Evolutionary conservation across 768 basidiomycete species (phyloP).

Genomic region (Suillus variegatus): DNA sequence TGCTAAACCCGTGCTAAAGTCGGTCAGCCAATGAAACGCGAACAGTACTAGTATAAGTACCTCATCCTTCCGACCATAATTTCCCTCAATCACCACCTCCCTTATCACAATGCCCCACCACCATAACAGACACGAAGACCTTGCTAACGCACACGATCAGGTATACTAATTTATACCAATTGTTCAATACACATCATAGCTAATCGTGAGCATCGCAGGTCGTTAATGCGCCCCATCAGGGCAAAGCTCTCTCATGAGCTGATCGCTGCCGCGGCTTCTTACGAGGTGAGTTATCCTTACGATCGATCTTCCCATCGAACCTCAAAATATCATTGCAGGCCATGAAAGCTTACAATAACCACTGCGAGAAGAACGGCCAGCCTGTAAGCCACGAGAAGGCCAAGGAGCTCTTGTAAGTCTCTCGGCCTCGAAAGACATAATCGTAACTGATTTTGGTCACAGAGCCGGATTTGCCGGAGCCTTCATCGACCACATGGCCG

Average conservation of each 20-base stretch:
- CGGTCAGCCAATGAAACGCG: neutral
- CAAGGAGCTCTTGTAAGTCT: constrained; percentile 53
- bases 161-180: constrained; percentile 15
- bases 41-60: constrained; percentile 9
- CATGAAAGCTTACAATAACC: constrained; percentile 62
- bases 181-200: neutral
- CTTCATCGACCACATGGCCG: constrained; percentile 53
- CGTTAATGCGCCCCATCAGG: constrained; percentile 51
- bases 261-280: constrained; percentile 66
- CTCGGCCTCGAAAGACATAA: neutral
- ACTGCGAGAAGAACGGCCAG: constrained; percentile 49
- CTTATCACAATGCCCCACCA: constrained; percentile 16
- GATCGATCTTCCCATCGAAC: neutral
- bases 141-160: constrained; percentile 17
- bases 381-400: constrained; percentile 51
- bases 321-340: constrained; percentile 41
- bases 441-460: neutral
- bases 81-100: neutral
- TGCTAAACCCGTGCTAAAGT: neutral
- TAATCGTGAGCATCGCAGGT: constrained; percentile 36
- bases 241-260: constrained; percentile 64
- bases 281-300: constrained; percentile 44
- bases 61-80: neutral
- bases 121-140: constrained; percentile 3
- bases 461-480: constrained; percentile 59